Percentiles rank a stretch among this genome's conserved stretches.
These are phyloP conservation scores for Aspergillus sojae DNA, from an alignment of 2,329 filamentous ascomycete species.

Conservation along the genomic window DNA sequence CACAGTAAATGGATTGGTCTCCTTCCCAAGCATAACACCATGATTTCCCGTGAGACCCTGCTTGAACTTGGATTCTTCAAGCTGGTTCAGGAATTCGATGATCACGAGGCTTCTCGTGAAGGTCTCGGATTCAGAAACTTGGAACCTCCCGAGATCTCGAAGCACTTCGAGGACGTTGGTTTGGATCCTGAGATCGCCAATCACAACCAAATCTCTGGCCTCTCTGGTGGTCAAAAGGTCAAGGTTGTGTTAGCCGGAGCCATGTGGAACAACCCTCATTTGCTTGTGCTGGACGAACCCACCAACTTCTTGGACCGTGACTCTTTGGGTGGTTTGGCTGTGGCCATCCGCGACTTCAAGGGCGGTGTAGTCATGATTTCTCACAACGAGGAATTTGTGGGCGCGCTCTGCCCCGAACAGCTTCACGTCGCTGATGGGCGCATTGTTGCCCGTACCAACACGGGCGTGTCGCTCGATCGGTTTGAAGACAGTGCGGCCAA, in stretches of 20 bases:
- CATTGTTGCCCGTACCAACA: constrained; percentile 79
- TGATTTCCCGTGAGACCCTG: constrained; percentile 91
- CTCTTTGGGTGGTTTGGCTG: constrained; percentile 93
- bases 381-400: constrained; percentile 98
- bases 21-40: constrained; percentile 89
- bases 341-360: constrained; percentile 96
- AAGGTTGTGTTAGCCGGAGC: constrained; percentile 96
- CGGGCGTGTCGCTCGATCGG: constrained; percentile 73
- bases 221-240: constrained; percentile 97
- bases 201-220: constrained; percentile 95
- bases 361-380: constrained; percentile 99
- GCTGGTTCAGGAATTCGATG: constrained; percentile 95
- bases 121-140: constrained; percentile 94
- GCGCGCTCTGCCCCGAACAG: constrained; percentile 91
- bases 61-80: constrained; percentile 85
- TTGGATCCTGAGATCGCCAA: constrained; percentile 97
- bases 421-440: constrained; percentile 91
- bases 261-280: constrained; percentile 99
- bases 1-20: constrained; percentile 80
- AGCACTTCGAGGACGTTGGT: constrained; percentile 97
- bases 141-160: constrained; percentile 89
- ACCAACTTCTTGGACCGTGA: constrained; percentile 99
- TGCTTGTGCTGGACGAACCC: constrained; percentile 95
- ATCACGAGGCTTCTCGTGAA: constrained; percentile 97
- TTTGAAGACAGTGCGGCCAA: constrained; percentile 82